Evolutionary conservation across 352 stramenopile genomes (phyloP), one percentile per base, ranked within the genome.

Genomic region (Pythium myriotylum): DNA sequence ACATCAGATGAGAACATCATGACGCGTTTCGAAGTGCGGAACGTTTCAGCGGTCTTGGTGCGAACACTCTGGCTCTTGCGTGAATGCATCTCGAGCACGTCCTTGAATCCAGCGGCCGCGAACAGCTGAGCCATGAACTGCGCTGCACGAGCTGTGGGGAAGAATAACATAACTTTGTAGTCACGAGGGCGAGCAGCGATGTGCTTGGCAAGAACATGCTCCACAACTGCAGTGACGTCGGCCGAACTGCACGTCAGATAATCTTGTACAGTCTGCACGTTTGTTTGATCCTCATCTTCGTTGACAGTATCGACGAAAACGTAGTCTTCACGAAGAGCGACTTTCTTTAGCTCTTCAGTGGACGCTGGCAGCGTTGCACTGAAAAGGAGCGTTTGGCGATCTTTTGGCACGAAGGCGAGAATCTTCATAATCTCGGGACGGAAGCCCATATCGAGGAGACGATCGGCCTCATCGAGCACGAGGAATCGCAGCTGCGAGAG

Each of bases 151-250:
- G 92, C 91, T 7, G 92, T 97, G 8, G 88, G 89, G 73, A 97
- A 96, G 74, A 99, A 99, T 9, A 98, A 81, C 56, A 99, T 93
- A 24, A 98, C 79, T 83, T 99, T 98, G 84, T 97, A 98, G 62
- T 92, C 72, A 22, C 64, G 56, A 10, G 71, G 64, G 52, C 83
- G 76, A 22, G 37, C 39, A 10, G 53, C 62, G 45, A 85, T 95
- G 66, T 97, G 80, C 41, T 91, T 79, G 17, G 81, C 51, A 27
- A 98, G 78, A 20, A 88, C 60, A 10, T 64, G 43, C 59, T 93
- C 84, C 23, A 98, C 70, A 19, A 81, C 81, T 1, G 68, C 50
- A 22, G 97, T 77, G 52, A 94, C 76, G 19, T 92, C 63, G 47
- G 88, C 68, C 45, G 94, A 72, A 20, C 66, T 60, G 50, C 80